Conservation (phyloP, 495 filamentous ascomycete species). For the Penicillium turbatum region DNA sequence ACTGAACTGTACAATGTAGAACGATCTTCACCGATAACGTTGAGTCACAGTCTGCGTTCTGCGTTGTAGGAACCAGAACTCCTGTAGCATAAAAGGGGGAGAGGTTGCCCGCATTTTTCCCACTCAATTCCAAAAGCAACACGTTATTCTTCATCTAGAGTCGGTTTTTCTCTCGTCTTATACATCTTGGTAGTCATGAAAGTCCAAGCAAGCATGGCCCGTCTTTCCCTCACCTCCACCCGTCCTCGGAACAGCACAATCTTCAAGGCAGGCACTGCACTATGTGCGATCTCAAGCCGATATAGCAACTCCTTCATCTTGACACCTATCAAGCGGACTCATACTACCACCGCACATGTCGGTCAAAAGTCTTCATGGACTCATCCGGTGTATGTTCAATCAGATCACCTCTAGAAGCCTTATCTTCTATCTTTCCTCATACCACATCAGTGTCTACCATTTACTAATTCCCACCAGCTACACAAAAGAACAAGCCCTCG, state of each 20-base stretch:
- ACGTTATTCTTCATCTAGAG: not conserved
- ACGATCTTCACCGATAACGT: slow-evolving; percentile 4
- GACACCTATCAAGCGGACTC: not conserved
- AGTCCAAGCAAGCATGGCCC: not conserved
- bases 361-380: slow-evolving; percentile 10
- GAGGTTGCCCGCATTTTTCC: not conserved
- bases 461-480: not conserved
- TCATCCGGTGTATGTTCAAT: slow-evolving; percentile 6
- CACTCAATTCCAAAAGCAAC: not conserved
- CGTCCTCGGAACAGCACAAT: not conserved
- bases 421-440: too few relatives aligned
- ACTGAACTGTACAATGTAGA: slow-evolving; percentile 18
- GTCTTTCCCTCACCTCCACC: not conserved
- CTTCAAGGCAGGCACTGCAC: not conserved
- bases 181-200: not conserved
- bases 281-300: not conserved
- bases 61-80: slow-evolving; percentile 14
- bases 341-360: not conserved
- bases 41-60: slow-evolving; percentile 13
- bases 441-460: not conserved
- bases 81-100: not conserved
- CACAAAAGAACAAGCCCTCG: slow-evolving; percentile 44
- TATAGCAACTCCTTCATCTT: not conserved
- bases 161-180: too few relatives aligned
- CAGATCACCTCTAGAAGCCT: not conserved